Base-by-base conservation (phyloP, 192 early-diverging fungal genomes). In the Radiomyces spectabilis region DNA sequence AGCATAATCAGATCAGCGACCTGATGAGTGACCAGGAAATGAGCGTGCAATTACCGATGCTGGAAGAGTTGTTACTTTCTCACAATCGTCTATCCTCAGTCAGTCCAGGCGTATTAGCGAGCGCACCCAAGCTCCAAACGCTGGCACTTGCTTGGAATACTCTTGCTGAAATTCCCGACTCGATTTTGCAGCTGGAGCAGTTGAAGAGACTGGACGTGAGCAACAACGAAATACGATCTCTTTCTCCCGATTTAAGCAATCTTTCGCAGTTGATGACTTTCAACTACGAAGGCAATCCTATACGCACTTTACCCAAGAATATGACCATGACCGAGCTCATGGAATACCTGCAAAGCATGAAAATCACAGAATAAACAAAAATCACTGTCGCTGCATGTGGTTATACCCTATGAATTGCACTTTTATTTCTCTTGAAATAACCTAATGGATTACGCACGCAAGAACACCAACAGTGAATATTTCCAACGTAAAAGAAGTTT, bases 141-240 rank as follows among this genome's bases (percentile, higher is more conserved):
- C 41, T 81, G 16, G 79, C 76, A 34, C 46, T 78, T 5, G 62
- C 63, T 8, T 59, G 55, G 19, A 81, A 81, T 26, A 57, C 47
- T 15, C 72, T 76, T 26, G 38, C 56, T 2, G 53, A 63, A 24
- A 49, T 81, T 7, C 76, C 79, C 15, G 48, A 52, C 1, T 61
- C 65, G 4, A 57, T 81, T 1, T 32, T 71, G 5, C 41, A 64
- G 0, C 33, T 78, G n/a, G 18, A 51, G 5, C 22, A 25, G 0
- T 34, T 81, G 12, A 66, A 73, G n/a, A 57, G 77, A 29, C 43
- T 81, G 19, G 76, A 81, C 59, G 61, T 81, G 29, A 41, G 74
- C 6, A 63, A 53, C 50, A 81, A 81, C 56, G 55, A 59, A 12
- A 51, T 81, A 45, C 59, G 60, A 26, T 21, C 24, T 31, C 61